A percentile compares a stretch with the other conserved stretches of the same genome.
These are phyloP conservation scores for Rhodotorula mucilaginosa DNA, from an alignment of 1,284 basidiomycete genomes.

Conservation along the genomic window DNA sequence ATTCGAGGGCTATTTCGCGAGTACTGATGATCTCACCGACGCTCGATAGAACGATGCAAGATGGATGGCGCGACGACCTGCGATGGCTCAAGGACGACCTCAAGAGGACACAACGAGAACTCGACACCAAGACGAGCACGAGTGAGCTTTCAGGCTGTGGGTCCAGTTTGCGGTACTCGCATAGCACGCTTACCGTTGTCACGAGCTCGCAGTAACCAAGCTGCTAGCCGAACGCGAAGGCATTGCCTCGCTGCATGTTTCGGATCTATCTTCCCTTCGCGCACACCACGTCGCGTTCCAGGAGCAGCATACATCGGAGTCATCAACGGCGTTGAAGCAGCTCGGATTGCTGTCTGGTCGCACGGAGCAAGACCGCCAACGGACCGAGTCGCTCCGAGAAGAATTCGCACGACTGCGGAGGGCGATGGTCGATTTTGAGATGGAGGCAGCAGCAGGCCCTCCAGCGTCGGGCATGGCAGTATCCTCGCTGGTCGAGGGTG, in stretches of 20 bases:
- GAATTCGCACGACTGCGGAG: slow-evolving; percentile 24
- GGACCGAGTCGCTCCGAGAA: slow-evolving; percentile 7
- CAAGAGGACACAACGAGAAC: slow-evolving; percentile 17
- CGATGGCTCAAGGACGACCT: slow-evolving; percentile 31
- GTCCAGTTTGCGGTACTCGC: background rate
- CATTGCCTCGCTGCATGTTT: background rate
- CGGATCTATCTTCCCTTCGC: slow-evolving; percentile 8
- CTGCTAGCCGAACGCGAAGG: slow-evolving; percentile 1
- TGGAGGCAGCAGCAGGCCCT: background rate
- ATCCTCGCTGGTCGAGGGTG: background rate
- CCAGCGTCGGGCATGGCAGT: background rate
- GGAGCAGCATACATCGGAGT: background rate
- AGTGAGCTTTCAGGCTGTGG: slow-evolving; percentile 2
- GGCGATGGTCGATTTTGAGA: slow-evolving; percentile 16
- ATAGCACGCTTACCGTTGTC: too few relatives aligned
- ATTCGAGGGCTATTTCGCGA: too few relatives aligned
- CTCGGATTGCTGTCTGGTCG: background rate
- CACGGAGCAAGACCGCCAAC: slow-evolving; percentile 1
- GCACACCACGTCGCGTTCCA: background rate
- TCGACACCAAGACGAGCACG: slow-evolving; percentile 2
- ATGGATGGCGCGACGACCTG: slow-evolving; percentile 33
- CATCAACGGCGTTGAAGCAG: background rate
- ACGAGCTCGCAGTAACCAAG: slow-evolving; percentile 7
- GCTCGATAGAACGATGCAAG: slow-evolving; percentile 16
- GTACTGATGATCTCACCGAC: too few relatives aligned